phyloP scores from a whole-genome alignment of 2,329 filamentous ascomycete species.

The Colletotrichum sp. region DNA sequence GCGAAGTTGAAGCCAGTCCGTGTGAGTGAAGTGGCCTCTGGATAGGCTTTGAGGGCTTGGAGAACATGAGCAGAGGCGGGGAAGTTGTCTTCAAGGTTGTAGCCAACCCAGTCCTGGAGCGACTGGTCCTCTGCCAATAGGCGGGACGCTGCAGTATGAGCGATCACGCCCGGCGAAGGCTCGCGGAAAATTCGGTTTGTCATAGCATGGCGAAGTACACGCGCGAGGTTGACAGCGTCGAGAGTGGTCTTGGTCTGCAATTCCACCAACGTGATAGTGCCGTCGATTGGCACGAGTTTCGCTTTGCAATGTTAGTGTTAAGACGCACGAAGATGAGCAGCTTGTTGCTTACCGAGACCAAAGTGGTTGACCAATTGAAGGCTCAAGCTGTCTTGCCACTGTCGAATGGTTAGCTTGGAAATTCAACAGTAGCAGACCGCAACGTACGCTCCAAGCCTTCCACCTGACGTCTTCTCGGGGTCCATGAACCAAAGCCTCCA shows the following conservation, averaged over 20 bases:
- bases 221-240: conserved; percentile 54
- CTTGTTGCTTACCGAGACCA: conserved; percentile 44
- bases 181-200: conserved; percentile 62
- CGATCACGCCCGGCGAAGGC: conserved; percentile 51
- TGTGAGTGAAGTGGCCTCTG: conserved; percentile 52
- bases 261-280: conserved; percentile 48
- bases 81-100: conserved; percentile 59
- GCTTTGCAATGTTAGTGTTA: conserved; percentile 35
- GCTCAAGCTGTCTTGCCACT: conserved; percentile 57
- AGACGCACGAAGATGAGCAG: neutral
- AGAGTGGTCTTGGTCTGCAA: conserved; percentile 50
- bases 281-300: conserved; percentile 52
- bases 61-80: conserved; percentile 52
- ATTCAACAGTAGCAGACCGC: neutral
- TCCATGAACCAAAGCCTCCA: conserved; percentile 52
- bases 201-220: conserved; percentile 61
- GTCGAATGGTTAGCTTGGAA: conserved; percentile 12
- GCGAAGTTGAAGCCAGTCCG: conserved; percentile 57
- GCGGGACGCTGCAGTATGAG: conserved; percentile 60
- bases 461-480: conserved; percentile 57
- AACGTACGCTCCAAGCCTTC: conserved; percentile 55
- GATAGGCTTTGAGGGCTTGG: conserved; percentile 46
- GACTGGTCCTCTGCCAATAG: conserved; percentile 51
- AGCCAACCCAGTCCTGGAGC: conserved; percentile 59
- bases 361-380: conserved; percentile 56